These are phyloP conservation scores for Globisporangium takayamanum DNA, from an alignment of 352 stramenopile genomes.

Conservation along the genomic window DNA sequence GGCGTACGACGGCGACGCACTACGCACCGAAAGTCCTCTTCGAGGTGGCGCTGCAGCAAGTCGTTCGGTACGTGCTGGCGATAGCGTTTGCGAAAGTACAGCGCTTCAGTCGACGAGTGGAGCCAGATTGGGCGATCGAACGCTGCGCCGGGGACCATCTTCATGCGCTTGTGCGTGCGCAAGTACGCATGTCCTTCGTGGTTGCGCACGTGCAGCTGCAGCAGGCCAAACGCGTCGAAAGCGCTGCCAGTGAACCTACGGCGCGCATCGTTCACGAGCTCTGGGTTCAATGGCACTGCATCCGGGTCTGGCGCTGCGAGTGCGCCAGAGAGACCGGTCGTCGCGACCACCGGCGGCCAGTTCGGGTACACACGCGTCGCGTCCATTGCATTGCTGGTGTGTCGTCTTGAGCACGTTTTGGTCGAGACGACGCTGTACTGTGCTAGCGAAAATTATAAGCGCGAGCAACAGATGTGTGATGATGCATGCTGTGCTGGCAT, in stretches of 20 bases:
- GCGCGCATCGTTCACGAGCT: slow-evolving; percentile 46
- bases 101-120: slow-evolving; percentile 7
- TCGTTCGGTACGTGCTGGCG: slow-evolving; percentile 46
- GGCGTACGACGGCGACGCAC: neutral
- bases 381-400: slow-evolving; percentile 31
- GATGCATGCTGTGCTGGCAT: too few relatives aligned
- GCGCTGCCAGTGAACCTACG: slow-evolving; percentile 25
- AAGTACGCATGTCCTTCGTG: slow-evolving; percentile 41
- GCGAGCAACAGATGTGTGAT: too few relatives aligned
- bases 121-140: neutral
- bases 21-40: slow-evolving; percentile 31
- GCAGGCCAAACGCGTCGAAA: slow-evolving; percentile 40
- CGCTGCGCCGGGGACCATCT: slow-evolving; percentile 13
- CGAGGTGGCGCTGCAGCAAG: slow-evolving; percentile 26
- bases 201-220: slow-evolving; percentile 55
- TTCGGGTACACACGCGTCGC: slow-evolving; percentile 50
- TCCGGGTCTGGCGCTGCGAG: slow-evolving; percentile 40
- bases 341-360: slow-evolving; percentile 38
- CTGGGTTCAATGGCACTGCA: slow-evolving; percentile 36
- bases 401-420: too few relatives aligned
- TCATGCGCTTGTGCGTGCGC: slow-evolving; percentile 34
- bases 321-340: slow-evolving; percentile 40
- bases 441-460: neutral
- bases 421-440: too few relatives aligned
- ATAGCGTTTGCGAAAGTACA: slow-evolving; percentile 32